Conservation (phyloP, 352 stramenopile genomes). For the Nothophytophthora sp. region DNA sequence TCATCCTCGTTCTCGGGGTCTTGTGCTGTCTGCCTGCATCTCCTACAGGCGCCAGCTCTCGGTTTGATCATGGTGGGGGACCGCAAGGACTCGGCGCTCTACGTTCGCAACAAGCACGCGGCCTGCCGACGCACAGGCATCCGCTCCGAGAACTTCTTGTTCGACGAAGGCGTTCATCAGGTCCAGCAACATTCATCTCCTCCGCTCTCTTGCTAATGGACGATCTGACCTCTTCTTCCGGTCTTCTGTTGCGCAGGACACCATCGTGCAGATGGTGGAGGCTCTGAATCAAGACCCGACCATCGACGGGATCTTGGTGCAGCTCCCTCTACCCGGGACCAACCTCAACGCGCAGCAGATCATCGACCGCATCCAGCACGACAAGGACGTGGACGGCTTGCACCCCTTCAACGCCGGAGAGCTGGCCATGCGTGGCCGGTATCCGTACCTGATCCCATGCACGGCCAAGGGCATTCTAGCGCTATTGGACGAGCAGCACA, state of each 20-base stretch:
- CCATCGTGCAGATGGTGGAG: slow-evolving; percentile 67
- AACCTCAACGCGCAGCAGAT: slow-evolving; percentile 93
- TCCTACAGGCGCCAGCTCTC: slow-evolving; percentile 87
- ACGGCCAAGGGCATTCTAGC: slow-evolving; percentile 98
- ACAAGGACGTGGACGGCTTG: slow-evolving; percentile 99
- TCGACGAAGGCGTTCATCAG: slow-evolving; percentile 62
- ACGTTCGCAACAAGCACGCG: slow-evolving; percentile 99
- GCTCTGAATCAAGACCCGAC: slow-evolving; percentile 72
- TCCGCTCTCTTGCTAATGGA: no score
- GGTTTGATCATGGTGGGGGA: slow-evolving; percentile 98
- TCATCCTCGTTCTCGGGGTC: not conserved
- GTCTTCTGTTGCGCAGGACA: slow-evolving; percentile 30
- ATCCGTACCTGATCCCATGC: slow-evolving; percentile 93
- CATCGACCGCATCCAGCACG: slow-evolving; percentile 91
- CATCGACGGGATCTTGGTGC: slow-evolving; percentile 87
- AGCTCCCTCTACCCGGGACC: slow-evolving; percentile 93
- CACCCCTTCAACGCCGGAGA: slow-evolving; percentile 97
- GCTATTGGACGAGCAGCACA: slow-evolving; percentile 89
- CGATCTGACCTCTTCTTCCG: not conserved
- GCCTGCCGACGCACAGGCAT: slow-evolving; percentile 96
- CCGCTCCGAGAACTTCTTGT: slow-evolving; percentile 86
- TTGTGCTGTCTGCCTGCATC: not conserved
- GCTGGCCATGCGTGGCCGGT: slow-evolving; percentile 86
- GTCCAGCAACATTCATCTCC: no score
- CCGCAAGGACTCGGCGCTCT: slow-evolving; percentile 96